phyloP scores from a whole-genome alignment of 208 protist genomes.

The Leishmania guyanensis region DNA sequence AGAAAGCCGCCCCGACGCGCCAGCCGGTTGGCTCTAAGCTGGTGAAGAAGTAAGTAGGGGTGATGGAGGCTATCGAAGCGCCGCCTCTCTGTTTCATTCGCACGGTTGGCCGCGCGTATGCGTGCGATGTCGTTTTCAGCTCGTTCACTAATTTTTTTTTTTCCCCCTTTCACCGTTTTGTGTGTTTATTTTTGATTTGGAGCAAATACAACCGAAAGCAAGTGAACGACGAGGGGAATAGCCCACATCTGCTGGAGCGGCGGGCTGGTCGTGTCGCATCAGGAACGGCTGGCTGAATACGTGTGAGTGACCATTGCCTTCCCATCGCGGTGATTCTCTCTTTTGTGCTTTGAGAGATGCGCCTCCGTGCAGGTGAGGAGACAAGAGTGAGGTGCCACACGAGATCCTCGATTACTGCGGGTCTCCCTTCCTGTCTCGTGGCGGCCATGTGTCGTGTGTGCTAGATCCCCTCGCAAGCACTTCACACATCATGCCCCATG shows the following conservation, averaged over 20 bases:
- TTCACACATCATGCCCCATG: not conserved
- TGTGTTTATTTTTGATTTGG: not conserved
- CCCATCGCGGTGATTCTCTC: not conserved
- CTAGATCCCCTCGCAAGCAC: not conserved
- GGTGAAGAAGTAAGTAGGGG: slow-evolving; percentile 58
- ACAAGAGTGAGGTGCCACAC: not conserved
- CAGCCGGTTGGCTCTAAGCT: slow-evolving; percentile 76
- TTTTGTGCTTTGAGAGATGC: not conserved
- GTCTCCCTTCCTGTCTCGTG: not conserved
- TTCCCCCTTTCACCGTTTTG: not conserved
- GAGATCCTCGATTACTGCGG: not conserved
- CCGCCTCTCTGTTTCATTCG: not conserved
- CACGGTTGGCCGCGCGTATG: not conserved
- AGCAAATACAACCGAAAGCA: too few species aligned
- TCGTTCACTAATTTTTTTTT: not conserved
- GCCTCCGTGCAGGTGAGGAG: not conserved
- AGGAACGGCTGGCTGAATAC: not conserved
- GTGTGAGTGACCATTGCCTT: not conserved
- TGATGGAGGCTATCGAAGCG: not conserved
- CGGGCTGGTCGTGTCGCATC: not conserved
- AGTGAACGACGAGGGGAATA: not conserved
- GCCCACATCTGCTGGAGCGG: not conserved
- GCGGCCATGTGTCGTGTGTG: not conserved
- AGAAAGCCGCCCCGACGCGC: slow-evolving; percentile 25
- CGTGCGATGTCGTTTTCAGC: not conserved